These are phyloP conservation scores for Erodium maritimum DNA, from an alignment of 345 rosid genomes.

Conservation along the genomic window DNA sequence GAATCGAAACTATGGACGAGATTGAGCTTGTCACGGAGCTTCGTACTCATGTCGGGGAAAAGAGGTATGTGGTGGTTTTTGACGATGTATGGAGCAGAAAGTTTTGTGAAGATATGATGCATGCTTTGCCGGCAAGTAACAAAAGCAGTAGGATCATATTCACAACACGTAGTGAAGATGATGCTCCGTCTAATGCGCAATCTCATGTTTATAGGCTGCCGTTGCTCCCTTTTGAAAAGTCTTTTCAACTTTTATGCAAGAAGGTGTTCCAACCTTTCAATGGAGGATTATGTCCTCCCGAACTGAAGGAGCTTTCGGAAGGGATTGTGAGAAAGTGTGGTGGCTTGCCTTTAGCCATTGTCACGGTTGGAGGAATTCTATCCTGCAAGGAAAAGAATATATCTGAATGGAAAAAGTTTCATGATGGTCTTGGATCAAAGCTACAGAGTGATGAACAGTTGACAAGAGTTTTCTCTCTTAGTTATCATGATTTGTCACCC, in stretches of 20 bases:
- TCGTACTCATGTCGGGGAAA: not conserved
- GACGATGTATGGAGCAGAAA: constrained; percentile 6
- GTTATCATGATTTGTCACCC: too few relatives aligned
- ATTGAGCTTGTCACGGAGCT: not conserved
- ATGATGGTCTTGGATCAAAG: not conserved
- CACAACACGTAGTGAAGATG: constrained; percentile 5
- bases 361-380: constrained; percentile 4
- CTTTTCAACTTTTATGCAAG: constrained; percentile 5
- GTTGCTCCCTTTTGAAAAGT: not conserved
- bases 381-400: constrained; percentile 1
- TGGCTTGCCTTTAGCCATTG: constrained; percentile 10
- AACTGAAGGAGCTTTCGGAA: not conserved
- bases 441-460: not conserved
- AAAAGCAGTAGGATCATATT: constrained; percentile 2
- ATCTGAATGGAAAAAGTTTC: not conserved
- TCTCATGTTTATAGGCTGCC: not conserved
- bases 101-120: constrained; percentile 2
- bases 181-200: not conserved
- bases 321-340: constrained; percentile 5
- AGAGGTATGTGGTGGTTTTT: too few relatives aligned
- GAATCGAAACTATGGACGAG: not conserved
- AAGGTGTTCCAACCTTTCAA: not conserved
- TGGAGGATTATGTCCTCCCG: too few relatives aligned
- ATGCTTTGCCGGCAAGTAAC: constrained; percentile 3
- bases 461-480: not conserved